These are phyloP conservation scores for Vigna unguiculata DNA, from an alignment of 306 rosid genomes.

Conservation along the genomic window DNA sequence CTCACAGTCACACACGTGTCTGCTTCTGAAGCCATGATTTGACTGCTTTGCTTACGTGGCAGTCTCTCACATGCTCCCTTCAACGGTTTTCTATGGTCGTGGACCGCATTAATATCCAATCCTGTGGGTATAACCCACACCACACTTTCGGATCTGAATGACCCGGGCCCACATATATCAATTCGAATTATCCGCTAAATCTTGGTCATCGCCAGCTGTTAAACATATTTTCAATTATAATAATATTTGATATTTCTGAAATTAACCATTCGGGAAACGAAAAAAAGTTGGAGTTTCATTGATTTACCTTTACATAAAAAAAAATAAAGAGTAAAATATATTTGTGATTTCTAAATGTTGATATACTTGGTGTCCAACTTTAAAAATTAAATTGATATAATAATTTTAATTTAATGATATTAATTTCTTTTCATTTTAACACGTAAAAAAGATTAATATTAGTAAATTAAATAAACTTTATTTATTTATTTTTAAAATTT, in stretches of 20 bases:
- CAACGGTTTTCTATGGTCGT: constrained; percentile 16
- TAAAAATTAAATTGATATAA: no score
- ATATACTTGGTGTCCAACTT: no score
- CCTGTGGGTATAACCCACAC: neutral
- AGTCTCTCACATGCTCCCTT: constrained; percentile 29
- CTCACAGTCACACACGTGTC: constrained; percentile 43
- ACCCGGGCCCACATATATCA: constrained; percentile 21
- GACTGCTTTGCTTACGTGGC: constrained; percentile 53
- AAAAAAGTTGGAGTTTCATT: no score
- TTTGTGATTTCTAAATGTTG: no score
- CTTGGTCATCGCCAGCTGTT: neutral
- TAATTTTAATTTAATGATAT: no score
- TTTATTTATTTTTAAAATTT: no score
- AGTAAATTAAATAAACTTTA: no score
- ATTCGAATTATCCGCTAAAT: neutral
- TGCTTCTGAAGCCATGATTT: neutral
- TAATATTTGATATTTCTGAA: neutral
- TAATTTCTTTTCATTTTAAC: no score
- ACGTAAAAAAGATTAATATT: no score
- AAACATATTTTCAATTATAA: neutral
- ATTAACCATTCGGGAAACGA: no score
- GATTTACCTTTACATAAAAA: no score
- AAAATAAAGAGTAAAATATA: no score
- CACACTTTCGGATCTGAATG: neutral
- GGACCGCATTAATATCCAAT: neutral